phyloP scores from a whole-genome alignment of 371 early-diverging fungal species.

The Circinella umbellata region DNA sequence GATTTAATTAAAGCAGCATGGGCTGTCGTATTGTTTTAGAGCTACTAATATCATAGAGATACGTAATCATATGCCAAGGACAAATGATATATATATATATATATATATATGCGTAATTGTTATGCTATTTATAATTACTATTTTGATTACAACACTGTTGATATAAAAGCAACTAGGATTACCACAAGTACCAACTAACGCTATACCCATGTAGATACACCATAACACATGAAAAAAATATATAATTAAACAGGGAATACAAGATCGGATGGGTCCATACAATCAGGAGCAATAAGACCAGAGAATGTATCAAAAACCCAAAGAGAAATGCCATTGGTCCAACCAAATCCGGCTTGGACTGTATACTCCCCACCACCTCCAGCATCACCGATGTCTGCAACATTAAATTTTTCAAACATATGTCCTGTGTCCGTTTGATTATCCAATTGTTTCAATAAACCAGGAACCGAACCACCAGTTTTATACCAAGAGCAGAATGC shows the following conservation, averaged over 20 bases:
- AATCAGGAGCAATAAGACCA: constrained; percentile 45
- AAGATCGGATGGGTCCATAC: constrained; percentile 16
- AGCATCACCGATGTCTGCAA: constrained; percentile 56
- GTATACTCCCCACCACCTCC: constrained; percentile 88
- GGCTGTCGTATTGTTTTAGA: no score
- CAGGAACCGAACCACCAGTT: constrained; percentile 66
- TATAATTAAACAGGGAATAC: constrained; percentile 2
- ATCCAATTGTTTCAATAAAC: constrained; percentile 34
- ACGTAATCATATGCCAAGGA: no score
- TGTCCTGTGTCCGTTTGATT: constrained; percentile 44
- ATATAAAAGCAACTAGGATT: no score
- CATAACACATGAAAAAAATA: no score
- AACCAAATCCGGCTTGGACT: constrained; percentile 91
- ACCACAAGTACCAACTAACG: no score
- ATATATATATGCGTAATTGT: no score
- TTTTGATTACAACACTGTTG: no score
- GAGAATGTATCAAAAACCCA: constrained; percentile 64
- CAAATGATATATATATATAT: no score
- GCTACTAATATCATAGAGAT: no score
- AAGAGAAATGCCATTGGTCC: constrained; percentile 90
- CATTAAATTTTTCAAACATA: constrained; percentile 88
- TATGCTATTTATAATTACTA: no score
- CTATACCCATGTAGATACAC: no score
- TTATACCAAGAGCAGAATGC: constrained; percentile 76
- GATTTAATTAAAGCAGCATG: no score